Conservation (phyloP, 345 rosid species). For the Syzygium aqueum region DNA sequence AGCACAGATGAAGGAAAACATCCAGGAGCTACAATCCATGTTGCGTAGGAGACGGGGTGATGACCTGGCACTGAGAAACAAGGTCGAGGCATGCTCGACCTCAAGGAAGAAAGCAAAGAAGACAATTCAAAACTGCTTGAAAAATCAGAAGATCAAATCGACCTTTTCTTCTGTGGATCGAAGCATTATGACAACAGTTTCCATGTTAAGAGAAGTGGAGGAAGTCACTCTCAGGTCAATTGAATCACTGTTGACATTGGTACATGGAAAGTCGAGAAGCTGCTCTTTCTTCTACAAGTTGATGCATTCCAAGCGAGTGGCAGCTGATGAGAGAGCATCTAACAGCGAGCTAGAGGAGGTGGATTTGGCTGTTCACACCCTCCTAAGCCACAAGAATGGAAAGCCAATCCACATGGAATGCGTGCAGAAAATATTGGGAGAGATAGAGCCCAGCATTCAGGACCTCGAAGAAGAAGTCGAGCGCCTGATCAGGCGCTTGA, state of each 20-base stretch:
- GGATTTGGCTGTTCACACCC: constrained; percentile 17
- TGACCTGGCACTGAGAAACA: background rate
- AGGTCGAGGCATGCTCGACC: constrained; percentile 27
- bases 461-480: constrained; percentile 41
- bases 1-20: constrained; percentile 7
- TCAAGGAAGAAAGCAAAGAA: constrained; percentile 32
- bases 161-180: background rate
- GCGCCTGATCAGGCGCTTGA: constrained; percentile 24
- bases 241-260: constrained; percentile 24
- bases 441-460: constrained; percentile 25
- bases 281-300: constrained; percentile 32
- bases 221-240: constrained; percentile 12
- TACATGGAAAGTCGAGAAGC: constrained; percentile 19
- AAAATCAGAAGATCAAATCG: constrained; percentile 9
- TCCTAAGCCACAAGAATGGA: background rate
- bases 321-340: constrained; percentile 9
- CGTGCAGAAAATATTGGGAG: constrained; percentile 11
- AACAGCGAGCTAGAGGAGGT: constrained; percentile 19
- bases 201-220: constrained; percentile 22
- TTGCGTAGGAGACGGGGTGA: constrained; percentile 10
- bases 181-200: background rate
- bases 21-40: constrained; percentile 16
- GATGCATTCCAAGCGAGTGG: constrained; percentile 13
- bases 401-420: constrained; percentile 8
- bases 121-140: constrained; percentile 24